phyloP scores from a whole-genome alignment of 2,329 filamentous ascomycete genomes.

The Bipolaris victoriae region DNA sequence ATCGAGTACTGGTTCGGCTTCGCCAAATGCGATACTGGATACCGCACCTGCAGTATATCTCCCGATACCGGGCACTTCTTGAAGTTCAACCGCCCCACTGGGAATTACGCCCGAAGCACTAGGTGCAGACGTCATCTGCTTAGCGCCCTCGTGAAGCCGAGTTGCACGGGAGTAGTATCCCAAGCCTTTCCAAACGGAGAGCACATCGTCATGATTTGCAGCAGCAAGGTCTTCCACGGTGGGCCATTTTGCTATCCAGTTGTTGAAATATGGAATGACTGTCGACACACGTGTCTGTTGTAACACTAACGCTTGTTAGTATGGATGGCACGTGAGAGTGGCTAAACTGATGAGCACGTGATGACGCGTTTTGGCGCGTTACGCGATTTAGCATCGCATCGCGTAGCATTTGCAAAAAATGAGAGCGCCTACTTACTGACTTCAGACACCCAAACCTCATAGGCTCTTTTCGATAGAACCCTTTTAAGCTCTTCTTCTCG shows the following conservation, averaged over 20 bases:
- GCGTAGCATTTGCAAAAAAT: not conserved
- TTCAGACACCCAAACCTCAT: slow-evolving; percentile 71
- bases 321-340: not conserved
- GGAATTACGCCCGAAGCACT: slow-evolving; percentile 59
- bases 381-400: not conserved
- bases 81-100: slow-evolving; percentile 52
- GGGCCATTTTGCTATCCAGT: slow-evolving; percentile 67
- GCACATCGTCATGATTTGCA: slow-evolving; percentile 62
- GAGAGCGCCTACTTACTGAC: slow-evolving; percentile 53
- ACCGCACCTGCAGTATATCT: slow-evolving; percentile 69
- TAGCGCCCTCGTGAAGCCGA: slow-evolving; percentile 64
- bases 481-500: slow-evolving; percentile 40
- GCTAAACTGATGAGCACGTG: slow-evolving; percentile 18
- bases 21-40: slow-evolving; percentile 67
- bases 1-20: slow-evolving; percentile 66
- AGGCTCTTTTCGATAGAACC: slow-evolving; percentile 62
- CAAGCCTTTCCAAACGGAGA: slow-evolving; percentile 65
- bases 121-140: slow-evolving; percentile 52
- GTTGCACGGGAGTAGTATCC: slow-evolving; percentile 71
- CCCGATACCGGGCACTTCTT: slow-evolving; percentile 64
- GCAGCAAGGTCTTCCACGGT: slow-evolving; percentile 63
- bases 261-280: slow-evolving; percentile 68
- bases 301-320: slow-evolving; percentile 53
- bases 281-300: slow-evolving; percentile 69
- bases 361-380: slow-evolving; percentile 15